Conservation (phyloP, 345 rosid species). For the Hibiscus trionum region DNA sequence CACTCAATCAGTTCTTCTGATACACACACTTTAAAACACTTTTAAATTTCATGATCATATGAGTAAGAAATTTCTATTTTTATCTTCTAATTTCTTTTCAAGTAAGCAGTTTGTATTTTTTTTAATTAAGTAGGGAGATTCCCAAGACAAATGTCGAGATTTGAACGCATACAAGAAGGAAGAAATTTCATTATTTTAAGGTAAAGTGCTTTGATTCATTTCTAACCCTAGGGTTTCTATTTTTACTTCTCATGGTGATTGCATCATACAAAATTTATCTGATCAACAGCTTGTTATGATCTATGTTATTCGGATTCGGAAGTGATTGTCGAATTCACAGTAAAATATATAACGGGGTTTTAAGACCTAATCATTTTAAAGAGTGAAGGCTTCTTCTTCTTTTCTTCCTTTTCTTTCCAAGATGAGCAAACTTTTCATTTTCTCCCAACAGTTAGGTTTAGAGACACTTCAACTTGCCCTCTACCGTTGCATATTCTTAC, state of each 20-base stretch:
- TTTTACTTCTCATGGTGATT: not conserved
- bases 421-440: slow-evolving; percentile 5
- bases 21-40: no score
- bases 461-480: slow-evolving; percentile 18
- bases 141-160: no score
- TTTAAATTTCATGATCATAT: no score
- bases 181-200: no score
- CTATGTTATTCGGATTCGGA: not conserved
- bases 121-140: no score
- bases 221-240: not conserved
- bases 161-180: no score
- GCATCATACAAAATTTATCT: no score
- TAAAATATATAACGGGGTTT: not conserved
- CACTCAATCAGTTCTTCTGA: no score
- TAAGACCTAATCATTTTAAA: slow-evolving; percentile 12
- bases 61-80: no score
- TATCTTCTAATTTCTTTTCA: no score
- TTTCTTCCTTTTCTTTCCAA: not conserved
- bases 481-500: slow-evolving; percentile 4
- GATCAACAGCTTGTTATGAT: not conserved
- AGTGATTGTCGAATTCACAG: no score
- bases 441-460: slow-evolving; percentile 9
- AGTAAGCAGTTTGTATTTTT: no score
- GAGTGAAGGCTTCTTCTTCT: not conserved
- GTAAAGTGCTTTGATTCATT: not conserved